phyloP scores from a whole-genome alignment of 2,329 filamentous ascomycete species.

The Cladosporium sphaerospermum region DNA sequence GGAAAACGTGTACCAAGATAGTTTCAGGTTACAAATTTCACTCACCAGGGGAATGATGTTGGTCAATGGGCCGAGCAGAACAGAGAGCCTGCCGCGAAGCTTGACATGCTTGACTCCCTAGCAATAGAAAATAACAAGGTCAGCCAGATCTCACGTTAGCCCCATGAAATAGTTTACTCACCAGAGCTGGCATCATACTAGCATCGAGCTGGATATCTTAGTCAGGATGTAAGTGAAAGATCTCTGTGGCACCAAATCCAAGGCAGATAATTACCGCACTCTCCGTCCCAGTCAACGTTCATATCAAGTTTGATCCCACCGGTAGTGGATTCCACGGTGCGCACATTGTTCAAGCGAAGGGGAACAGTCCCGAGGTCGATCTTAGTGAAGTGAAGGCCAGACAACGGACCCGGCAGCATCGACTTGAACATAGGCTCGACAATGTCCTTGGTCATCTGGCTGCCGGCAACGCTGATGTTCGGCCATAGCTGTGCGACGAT shows the following conservation, averaged over 20 bases:
- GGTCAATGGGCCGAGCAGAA: conserved; percentile 41
- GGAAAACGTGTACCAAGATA: too few species aligned
- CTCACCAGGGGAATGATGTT: conserved; percentile 43
- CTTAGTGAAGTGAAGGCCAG: conserved; percentile 40
- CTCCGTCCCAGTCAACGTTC: conserved; percentile 42
- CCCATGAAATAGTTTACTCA: conserved; percentile 16
- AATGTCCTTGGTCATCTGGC: conserved; percentile 42
- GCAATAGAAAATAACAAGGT: neutral
- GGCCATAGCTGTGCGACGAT: conserved; percentile 45
- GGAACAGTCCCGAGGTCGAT: conserved; percentile 41
- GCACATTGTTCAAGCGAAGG: conserved; percentile 36
- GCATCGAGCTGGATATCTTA: conserved; percentile 44
- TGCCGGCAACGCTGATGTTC: conserved; percentile 42
- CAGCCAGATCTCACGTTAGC: neutral
- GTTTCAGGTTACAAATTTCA: too few species aligned
- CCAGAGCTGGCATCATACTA: conserved; percentile 40
- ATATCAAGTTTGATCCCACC: conserved; percentile 46
- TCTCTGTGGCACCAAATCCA: too few species aligned
- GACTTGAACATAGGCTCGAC: conserved; percentile 44
- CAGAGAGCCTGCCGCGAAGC: conserved; percentile 39
- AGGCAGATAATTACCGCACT: conserved; percentile 15
- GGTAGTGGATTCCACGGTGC: conserved; percentile 40
- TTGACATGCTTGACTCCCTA: conserved; percentile 43
- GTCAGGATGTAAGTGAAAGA: too few species aligned
- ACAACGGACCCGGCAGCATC: conserved; percentile 42